Conservation (phyloP, 495 filamentous ascomycete genomes). For the Sabuloglossum arenarium region DNA sequence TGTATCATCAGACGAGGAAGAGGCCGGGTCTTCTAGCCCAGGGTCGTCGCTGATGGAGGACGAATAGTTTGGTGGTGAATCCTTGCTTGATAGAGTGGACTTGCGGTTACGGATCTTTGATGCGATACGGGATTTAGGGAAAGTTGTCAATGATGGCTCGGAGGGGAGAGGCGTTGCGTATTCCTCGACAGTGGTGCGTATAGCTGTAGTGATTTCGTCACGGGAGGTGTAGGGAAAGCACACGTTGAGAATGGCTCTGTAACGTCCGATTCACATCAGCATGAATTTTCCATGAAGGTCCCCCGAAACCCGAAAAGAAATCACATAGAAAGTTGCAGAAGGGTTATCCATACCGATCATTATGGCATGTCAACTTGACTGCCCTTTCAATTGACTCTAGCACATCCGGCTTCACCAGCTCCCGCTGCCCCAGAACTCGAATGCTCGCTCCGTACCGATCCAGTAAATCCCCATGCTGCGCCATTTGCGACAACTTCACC, state of each 20-base stretch:
- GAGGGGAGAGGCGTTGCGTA: slow-evolving; percentile 45
- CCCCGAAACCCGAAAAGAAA: background rate
- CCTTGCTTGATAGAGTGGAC: background rate
- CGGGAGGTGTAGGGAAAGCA: slow-evolving; percentile 95
- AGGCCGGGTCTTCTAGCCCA: slow-evolving; percentile 33
- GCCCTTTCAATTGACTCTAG: slow-evolving; percentile 69
- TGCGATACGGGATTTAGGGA: slow-evolving; percentile 70
- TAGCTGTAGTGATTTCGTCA: slow-evolving; percentile 87
- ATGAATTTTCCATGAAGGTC: background rate
- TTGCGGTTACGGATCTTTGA: slow-evolving; percentile 51
- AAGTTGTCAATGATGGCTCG: slow-evolving; percentile 33
- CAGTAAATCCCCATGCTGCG: slow-evolving; percentile 80
- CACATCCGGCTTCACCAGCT: slow-evolving; percentile 67
- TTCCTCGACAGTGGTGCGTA: slow-evolving; percentile 64
- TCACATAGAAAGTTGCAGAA: background rate
- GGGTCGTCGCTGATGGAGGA: slow-evolving; percentile 14
- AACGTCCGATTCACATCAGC: slow-evolving; percentile 6
- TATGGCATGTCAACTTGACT: slow-evolving; percentile 60
- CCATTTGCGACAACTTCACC: slow-evolving; percentile 72
- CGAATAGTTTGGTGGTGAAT: slow-evolving; percentile 7
- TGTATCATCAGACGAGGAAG: slow-evolving; percentile 30
- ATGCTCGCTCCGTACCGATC: slow-evolving; percentile 83
- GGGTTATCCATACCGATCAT: slow-evolving; percentile 36
- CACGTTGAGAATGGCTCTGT: slow-evolving; percentile 67
- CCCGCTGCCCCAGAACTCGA: slow-evolving; percentile 59